A percentile compares a stretch with the other conserved stretches of the same genome.
phyloP scores from a whole-genome alignment of 495 filamentous ascomycete genomes.

The Podospora fimiseda region DNA sequence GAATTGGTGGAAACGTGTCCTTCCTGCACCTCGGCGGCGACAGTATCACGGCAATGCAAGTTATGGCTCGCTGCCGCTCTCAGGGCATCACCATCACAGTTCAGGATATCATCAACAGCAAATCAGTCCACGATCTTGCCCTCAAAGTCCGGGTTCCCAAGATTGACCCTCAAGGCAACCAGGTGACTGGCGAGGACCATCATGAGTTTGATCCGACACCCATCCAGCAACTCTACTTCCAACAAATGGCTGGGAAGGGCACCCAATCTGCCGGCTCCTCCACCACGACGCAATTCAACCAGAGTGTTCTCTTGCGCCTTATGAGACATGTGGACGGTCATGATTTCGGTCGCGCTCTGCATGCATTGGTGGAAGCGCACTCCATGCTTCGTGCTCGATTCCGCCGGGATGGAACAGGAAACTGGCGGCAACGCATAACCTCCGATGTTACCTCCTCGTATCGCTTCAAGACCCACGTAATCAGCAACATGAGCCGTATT shows the following conservation, averaged over 20 bases:
- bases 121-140: constrained; percentile 19
- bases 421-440: constrained; percentile 28
- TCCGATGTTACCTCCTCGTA: constrained; percentile 15
- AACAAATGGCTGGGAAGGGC: constrained; percentile 10
- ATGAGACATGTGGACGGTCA: constrained; percentile 29
- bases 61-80: constrained; percentile 15
- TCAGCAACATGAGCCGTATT: constrained; percentile 8
- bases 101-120: constrained; percentile 17
- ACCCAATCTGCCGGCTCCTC: constrained; percentile 15
- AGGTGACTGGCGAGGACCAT: constrained; percentile 10
- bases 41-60: constrained; percentile 29
- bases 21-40: constrained; percentile 29
- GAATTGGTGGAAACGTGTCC: constrained; percentile 29
- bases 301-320: constrained; percentile 51
- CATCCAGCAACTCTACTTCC: constrained; percentile 56
- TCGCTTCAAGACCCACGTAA: constrained; percentile 19
- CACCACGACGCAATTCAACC: constrained; percentile 54
- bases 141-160: constrained; percentile 6
- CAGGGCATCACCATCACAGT: constrained; percentile 16
- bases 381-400: constrained; percentile 60
- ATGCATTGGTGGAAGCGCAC: constrained; percentile 48
- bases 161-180: neutral
- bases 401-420: constrained; percentile 16
- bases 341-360: constrained; percentile 36
- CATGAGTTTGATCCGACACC: constrained; percentile 43